phyloP scores from a whole-genome alignment of 805 yeast genomes.

The Candida verbasci region DNA sequence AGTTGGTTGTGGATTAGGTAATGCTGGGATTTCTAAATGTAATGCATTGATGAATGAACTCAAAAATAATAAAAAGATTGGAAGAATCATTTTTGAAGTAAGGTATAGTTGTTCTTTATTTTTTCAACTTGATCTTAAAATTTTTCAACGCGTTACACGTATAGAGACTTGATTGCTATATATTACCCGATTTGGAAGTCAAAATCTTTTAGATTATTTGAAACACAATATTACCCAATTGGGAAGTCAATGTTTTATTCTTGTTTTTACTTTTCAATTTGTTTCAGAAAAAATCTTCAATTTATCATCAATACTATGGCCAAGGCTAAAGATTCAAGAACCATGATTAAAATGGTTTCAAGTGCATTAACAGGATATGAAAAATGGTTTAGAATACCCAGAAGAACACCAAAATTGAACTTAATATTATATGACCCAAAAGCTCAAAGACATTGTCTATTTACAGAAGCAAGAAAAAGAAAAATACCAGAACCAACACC shows the following conservation, averaged over 20 bases:
- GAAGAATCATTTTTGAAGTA: not conserved
- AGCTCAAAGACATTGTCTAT: conserved; percentile 87
- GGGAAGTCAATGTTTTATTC: conserved; percentile 7
- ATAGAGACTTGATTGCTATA: no score
- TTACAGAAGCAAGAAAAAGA: conserved; percentile 85
- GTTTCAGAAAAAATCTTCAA: not conserved
- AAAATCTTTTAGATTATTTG: not conserved
- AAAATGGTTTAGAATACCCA: conserved; percentile 74
- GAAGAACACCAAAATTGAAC: conserved; percentile 73
- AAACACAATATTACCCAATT: conserved; percentile 2
- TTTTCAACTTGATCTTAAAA: conserved; percentile 3
- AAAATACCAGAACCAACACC: conserved; percentile 53
- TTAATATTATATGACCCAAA: conserved; percentile 84
- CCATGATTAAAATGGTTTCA: conserved; percentile 81
- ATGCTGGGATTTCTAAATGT: conserved; percentile 52
- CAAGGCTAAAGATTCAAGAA: conserved; percentile 64
- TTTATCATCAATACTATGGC: conserved; percentile 21
- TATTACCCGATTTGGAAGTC: no score
- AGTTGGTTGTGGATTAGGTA: conserved; percentile 48
- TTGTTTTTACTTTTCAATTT: not conserved
- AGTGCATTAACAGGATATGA: conserved; percentile 87
- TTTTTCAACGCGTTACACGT: conserved; percentile 4
- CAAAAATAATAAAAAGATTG: conserved; percentile 2
- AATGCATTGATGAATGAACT: conserved; percentile 31
- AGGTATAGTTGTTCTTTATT: conserved; percentile 4